Base-by-base conservation (phyloP, 2,329 filamentous ascomycete species). In the Xylariaceae sp. region DNA sequence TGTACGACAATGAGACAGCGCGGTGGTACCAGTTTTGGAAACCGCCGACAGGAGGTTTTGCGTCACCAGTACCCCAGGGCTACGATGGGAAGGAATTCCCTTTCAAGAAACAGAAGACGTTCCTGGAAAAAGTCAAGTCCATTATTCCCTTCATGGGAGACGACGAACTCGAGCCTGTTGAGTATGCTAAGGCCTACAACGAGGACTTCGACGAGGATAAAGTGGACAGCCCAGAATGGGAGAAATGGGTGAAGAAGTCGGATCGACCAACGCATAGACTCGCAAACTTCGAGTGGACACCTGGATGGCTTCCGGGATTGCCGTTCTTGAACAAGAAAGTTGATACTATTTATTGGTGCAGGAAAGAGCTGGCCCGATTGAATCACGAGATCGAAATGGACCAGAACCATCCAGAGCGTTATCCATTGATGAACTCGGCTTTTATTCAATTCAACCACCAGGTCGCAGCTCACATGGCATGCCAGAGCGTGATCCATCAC, bases 361-460 rank as follows among this genome's bases (percentile, higher is more conserved):
- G 93, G 3, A 80, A 83, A 49, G 85, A 97, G 62, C 65, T 98
- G 19, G 90, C 93, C 15, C 80, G 87, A 12, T 71, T 97, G 15
- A 98, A 97, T 52, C 59, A 90, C 39, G 90, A 97, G 60, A 96
- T 98, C 40, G 90, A 96, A 53, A 72, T 84, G 34, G 93, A 97
- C 51, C 93, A 98, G 61, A 76, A 84, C 39, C 75, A 93, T 37
- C 85, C 87, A 0, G 90, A 96, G 51, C 81, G 84, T 4, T 97
- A 89, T 48, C 90, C 91, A 0, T 68, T 90, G 35, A 94, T 96
- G 89, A 95, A 87, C 56, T 95, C 91, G 1, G 93, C 93, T 1
- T 98, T 98, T 54, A 89, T 98, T 47, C 93, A 98, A 61, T 98
- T 98, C 74, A 95, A 98, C 58, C 86, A 96, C 59, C 93, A 98